Percentiles rank a stretch among this genome's conserved stretches.
Conservation (phyloP, 1,284 basidiomycete genomes). For the Ceratobasidium sp. region DNA sequence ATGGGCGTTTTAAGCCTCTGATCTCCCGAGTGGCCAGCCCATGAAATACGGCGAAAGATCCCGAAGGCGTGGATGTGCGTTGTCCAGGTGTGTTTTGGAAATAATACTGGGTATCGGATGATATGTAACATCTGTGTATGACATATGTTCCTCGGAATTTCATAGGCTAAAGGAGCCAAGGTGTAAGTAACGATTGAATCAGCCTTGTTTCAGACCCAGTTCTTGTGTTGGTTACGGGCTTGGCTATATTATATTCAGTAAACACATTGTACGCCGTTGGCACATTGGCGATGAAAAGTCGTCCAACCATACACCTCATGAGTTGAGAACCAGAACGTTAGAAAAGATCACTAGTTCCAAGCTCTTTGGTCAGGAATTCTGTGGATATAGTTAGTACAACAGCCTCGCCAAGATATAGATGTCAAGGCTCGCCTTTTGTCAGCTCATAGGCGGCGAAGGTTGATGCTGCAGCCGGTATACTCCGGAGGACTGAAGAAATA, state of each 20-base stretch:
- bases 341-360: background rate
- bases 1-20: background rate
- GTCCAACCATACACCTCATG: too few species aligned
- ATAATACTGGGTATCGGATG: too few species aligned
- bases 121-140: too few species aligned
- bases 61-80: background rate
- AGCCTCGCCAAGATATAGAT: too few species aligned
- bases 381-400: background rate
- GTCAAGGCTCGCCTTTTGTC: conserved; percentile 64
- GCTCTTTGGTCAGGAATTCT: conserved; percentile 27
- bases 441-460: conserved; percentile 94
- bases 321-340: background rate
- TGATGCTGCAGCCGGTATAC: conserved; percentile 88
- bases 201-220: too few species aligned
- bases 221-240: too few species aligned
- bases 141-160: too few species aligned
- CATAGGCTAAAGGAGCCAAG: background rate
- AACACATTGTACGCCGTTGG: too few species aligned
- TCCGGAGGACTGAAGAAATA: conserved; percentile 59
- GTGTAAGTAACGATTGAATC: background rate
- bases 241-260: too few species aligned
- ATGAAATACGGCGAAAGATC: background rate
- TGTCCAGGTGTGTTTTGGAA: background rate
- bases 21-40: background rate
- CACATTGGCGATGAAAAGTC: too few species aligned